These are phyloP conservation scores for Cymodocea nodosa DNA, from an alignment of 116 monocot genomes.

Conservation along the genomic window DNA sequence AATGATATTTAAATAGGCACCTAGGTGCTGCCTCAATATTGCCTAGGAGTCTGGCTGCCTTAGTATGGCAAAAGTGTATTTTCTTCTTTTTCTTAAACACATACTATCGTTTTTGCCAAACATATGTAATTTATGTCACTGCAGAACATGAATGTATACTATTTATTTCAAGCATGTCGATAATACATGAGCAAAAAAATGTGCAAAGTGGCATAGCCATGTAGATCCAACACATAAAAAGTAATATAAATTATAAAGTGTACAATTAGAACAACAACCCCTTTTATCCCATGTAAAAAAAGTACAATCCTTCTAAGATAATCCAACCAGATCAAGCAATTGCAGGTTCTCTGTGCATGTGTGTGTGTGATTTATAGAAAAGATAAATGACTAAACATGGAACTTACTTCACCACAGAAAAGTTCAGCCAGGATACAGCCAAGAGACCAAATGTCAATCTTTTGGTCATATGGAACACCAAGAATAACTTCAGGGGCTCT, in stretches of 20 bases:
- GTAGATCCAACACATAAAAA: no score
- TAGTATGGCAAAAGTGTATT: no score
- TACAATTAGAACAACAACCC: background rate
- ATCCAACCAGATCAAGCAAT: background rate
- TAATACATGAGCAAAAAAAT: no score
- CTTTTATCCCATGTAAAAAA: background rate
- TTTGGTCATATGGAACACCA: slow-evolving; percentile 81
- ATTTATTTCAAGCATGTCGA: no score
- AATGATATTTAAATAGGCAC: no score
- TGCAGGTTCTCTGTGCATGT: background rate
- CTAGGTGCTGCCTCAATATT: no score
- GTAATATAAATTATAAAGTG: background rate
- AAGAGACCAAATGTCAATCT: slow-evolving; percentile 98
- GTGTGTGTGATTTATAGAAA: background rate
- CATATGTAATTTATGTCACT: no score
- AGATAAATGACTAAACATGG: background rate
- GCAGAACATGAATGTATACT: no score
- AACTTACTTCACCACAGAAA: slow-evolving; percentile 17
- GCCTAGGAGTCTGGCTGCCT: no score
- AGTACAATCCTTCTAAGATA: background rate
- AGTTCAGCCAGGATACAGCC: slow-evolving; percentile 74
- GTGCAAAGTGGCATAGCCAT: no score
- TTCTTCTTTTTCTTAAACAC: no score
- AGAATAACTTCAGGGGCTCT: slow-evolving; percentile 97
- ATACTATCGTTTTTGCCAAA: no score